These are phyloP conservation scores for Atkinsonella hypoxylon DNA, from an alignment of 2,329 filamentous ascomycete genomes.

Conservation along the genomic window DNA sequence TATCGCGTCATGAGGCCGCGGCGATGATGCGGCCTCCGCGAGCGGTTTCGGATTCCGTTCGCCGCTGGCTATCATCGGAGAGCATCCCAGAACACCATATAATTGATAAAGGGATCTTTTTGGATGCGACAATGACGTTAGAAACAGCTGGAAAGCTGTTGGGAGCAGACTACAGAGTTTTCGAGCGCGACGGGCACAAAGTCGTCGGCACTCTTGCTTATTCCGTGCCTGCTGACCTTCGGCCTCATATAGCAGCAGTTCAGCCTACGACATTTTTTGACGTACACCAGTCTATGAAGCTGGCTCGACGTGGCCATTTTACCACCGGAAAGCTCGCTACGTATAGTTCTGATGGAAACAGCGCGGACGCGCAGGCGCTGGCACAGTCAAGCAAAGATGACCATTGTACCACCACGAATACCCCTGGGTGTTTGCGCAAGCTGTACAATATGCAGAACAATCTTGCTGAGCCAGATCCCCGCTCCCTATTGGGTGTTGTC, in stretches of 20 bases:
- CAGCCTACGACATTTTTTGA: slow-evolving; percentile 32
- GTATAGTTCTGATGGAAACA: background rate
- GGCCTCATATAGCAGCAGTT: slow-evolving; percentile 28
- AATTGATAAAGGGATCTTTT: slow-evolving; percentile 23
- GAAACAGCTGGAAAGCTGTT: slow-evolving; percentile 32
- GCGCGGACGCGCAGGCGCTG: background rate
- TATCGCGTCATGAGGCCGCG: slow-evolving; percentile 35
- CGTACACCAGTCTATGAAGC: background rate
- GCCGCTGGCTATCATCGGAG: slow-evolving; percentile 31
- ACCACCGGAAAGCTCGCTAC: background rate
- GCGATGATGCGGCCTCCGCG: slow-evolving; percentile 32
- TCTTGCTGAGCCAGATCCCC: slow-evolving; percentile 46
- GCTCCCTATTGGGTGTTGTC: slow-evolving; percentile 50
- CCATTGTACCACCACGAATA: slow-evolving; percentile 26
- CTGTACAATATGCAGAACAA: slow-evolving; percentile 31
- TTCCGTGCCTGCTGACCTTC: slow-evolving; percentile 23
- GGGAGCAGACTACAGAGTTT: slow-evolving; percentile 30
- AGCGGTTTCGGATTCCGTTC: slow-evolving; percentile 26
- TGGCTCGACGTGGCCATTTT: background rate
- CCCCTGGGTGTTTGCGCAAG: slow-evolving; percentile 31
- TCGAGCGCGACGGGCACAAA: slow-evolving; percentile 24
- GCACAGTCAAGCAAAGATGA: slow-evolving; percentile 5
- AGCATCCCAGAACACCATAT: slow-evolving; percentile 25
- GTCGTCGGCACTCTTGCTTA: slow-evolving; percentile 28
- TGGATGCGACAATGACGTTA: slow-evolving; percentile 30